These are phyloP conservation scores for Brassica hybrid DNA, from an alignment of 441 rosid genomes.

Conservation along the genomic window DNA sequence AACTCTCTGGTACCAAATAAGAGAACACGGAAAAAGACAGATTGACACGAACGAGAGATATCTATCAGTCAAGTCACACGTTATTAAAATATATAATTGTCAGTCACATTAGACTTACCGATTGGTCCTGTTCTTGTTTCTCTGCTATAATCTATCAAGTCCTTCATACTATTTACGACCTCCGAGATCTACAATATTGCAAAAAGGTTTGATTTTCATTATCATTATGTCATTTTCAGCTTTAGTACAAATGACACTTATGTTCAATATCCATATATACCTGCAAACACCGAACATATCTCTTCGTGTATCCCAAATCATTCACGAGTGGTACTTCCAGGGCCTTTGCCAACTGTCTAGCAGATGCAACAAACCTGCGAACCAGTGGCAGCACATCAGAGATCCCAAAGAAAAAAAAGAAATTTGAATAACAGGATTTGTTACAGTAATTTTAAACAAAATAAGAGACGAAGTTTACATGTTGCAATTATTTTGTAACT, in stretches of 20 bases:
- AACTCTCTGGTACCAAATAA: constrained; percentile 66
- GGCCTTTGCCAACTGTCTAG: constrained; percentile 97
- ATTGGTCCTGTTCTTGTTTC: constrained; percentile 94
- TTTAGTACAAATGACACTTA: not conserved
- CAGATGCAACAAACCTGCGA: constrained; percentile 91
- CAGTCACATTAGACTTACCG: constrained; percentile 61
- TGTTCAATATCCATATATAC: constrained; percentile 42
- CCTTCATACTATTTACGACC: constrained; percentile 99
- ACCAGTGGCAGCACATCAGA: constrained; percentile 36
- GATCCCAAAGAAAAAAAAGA: not conserved
- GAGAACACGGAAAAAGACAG: not conserved
- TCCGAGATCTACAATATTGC: constrained; percentile 87
- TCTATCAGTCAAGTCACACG: not conserved
- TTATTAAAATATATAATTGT: not conserved
- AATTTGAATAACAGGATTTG: not conserved
- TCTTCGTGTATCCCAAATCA: constrained; percentile 98
- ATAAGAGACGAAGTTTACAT: constrained; percentile 50
- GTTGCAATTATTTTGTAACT: constrained; percentile 90
- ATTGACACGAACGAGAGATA: constrained; percentile 6
- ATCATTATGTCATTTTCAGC: not conserved
- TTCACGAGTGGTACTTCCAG: constrained; percentile 96
- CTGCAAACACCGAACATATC: constrained; percentile 99
- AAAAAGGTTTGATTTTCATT: not conserved
- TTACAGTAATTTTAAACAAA: constrained; percentile 16
- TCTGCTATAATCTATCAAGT: constrained; percentile 95